Evolutionary conservation across 495 filamentous ascomycete species (phyloP).

Genomic region (Rhypophila decipiens): DNA sequence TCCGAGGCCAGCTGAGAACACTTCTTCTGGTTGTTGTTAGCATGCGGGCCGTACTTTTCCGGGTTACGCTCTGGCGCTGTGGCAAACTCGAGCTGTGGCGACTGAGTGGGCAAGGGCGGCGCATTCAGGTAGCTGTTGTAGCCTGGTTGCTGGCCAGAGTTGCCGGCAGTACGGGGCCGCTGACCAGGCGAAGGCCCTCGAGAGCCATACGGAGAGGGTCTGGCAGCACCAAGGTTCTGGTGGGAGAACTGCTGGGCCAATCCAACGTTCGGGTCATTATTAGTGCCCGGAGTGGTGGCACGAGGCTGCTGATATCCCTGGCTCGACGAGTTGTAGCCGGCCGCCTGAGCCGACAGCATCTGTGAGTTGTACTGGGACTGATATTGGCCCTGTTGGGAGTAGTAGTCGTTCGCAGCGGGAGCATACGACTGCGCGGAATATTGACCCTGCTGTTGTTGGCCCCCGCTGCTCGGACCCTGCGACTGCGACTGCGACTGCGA

Average conservation of each 20-base stretch:
- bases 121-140: conserved; percentile 62
- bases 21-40: conserved; percentile 67
- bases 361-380: conserved; percentile 27
- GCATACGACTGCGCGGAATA: conserved; percentile 24
- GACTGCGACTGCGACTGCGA: conserved; percentile 21
- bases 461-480: conserved; percentile 5
- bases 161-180: conserved; percentile 73
- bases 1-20: conserved; percentile 70
- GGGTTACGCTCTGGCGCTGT: conserved; percentile 64
- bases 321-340: conserved; percentile 25
- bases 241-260: conserved; percentile 94
- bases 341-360: conserved; percentile 19
- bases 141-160: conserved; percentile 46
- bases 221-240: conserved; percentile 76
- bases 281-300: conserved; percentile 46
- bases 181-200: conserved; percentile 65
- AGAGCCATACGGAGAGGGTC: conserved; percentile 58
- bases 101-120: conserved; percentile 41
- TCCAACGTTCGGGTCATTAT: conserved; percentile 69
- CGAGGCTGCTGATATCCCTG: conserved; percentile 52
- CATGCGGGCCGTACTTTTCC: conserved; percentile 59
- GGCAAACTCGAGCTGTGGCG: conserved; percentile 44
- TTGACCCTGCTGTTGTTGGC: conserved; percentile 30
- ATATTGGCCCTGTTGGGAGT: conserved; percentile 33
- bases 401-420: conserved; percentile 20